These are phyloP conservation scores for Arabidopsis thaliana DNA, from an alignment of 345 rosid species.

Conservation along the genomic window TAIR10.1 NC_003070.9:18280001-18280500, in stretches of 20 bases:
- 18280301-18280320: slow-evolving; percentile 53
- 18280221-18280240: slow-evolving; percentile 49
- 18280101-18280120: slow-evolving; percentile 53
- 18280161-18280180: slow-evolving; percentile 6
- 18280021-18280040: slow-evolving; percentile 80
- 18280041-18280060: slow-evolving; percentile 58
- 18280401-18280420: slow-evolving; percentile 64
- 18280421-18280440: slow-evolving; percentile 64
- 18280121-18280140: slow-evolving; percentile 62
- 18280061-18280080: slow-evolving; percentile 76
- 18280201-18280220: background rate
- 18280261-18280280: slow-evolving; percentile 42
- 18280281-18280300: slow-evolving; percentile 61
- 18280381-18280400: slow-evolving; percentile 59
- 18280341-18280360: slow-evolving; percentile 48
- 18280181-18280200: background rate
- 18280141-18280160: slow-evolving; percentile 60
- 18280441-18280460: slow-evolving; percentile 58
- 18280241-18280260: slow-evolving; percentile 40
- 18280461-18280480: slow-evolving; percentile 58
- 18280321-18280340: slow-evolving; percentile 55
- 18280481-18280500: slow-evolving; percentile 58
- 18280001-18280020: slow-evolving; percentile 53
- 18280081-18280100: slow-evolving; percentile 54
- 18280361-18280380: slow-evolving; percentile 65